Base-by-base conservation (phyloP, 306 rosid species). In the Pyrus pyrifolia region DNA sequence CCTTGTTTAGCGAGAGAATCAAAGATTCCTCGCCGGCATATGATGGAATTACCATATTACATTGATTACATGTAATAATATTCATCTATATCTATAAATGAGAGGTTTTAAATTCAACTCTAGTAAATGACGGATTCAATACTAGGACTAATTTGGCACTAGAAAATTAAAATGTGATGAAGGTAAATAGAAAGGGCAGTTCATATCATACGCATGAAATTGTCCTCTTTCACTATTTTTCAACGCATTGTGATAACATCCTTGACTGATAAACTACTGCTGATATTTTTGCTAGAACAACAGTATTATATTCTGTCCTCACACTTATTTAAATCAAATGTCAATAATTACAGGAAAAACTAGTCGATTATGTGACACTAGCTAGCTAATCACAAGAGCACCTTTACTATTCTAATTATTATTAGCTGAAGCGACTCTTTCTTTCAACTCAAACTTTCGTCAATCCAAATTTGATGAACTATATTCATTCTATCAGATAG, bases 321-420 rank as follows among this genome's bases (percentile, higher is more conserved):
- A n/a, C 45, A 59, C 7, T 7, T 14, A 22, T 74, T 57, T 58
- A 51, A 67, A 55, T 80, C 79, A 80, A 80, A 70, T 70, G 72
- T 44, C 74, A 83, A 80, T 74, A 40, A 76, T 79, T 74, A 44
- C 22, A 53, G 62, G 68, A 46, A 74, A 67, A 77, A 63, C 68
- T 42, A 33, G 49, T 49, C 17, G 33, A 30, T 31, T 22, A 12
- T 51, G 55, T 51, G 55, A 15, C 55, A 5, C 52, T 29, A 4
- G 49, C 67, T 31, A 23, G 40, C 67, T 58, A 29, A 58, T 40
- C 14, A 8, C 22, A 49, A 53, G 49, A 35, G 49, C 3, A 27
- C 10, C 17, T 57, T 44, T 18, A 42, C 13, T 23, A 12, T 61
- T 31, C 2, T 35, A 40, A 23, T 40, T 38, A 15, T 25, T 46